These are phyloP conservation scores for Microbotryum intermedium DNA, from an alignment of 1,284 basidiomycete species.

Conservation along the genomic window DNA sequence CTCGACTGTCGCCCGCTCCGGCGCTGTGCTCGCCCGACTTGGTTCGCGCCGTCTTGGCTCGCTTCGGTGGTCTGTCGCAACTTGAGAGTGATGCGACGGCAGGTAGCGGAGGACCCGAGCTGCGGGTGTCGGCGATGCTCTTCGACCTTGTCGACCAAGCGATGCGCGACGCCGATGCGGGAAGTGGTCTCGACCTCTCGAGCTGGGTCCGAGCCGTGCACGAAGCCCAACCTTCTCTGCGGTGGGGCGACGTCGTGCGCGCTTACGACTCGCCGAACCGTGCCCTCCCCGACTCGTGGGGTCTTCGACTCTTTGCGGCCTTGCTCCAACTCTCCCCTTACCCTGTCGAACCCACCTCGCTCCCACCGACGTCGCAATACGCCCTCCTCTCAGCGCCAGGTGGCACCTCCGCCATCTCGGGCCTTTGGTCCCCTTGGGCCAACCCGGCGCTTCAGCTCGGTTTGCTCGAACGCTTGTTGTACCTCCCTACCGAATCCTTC, in stretches of 20 bases:
- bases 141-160: slow-evolving; percentile 24
- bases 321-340: slow-evolving; percentile 55
- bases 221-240: slow-evolving; percentile 22
- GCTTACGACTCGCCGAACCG: slow-evolving; percentile 69
- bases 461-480: slow-evolving; percentile 77
- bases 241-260: slow-evolving; percentile 67
- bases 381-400: slow-evolving; percentile 12
- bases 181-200: slow-evolving; percentile 7
- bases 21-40: slow-evolving; percentile 46
- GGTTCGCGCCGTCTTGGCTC: slow-evolving; percentile 55
- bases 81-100: neutral
- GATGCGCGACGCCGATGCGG: slow-evolving; percentile 14
- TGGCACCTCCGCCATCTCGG: slow-evolving; percentile 25
- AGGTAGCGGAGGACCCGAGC: slow-evolving; percentile 9
- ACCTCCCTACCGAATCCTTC: slow-evolving; percentile 74
- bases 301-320: slow-evolving; percentile 65
- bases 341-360: slow-evolving; percentile 4
- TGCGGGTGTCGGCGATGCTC: slow-evolving; percentile 21
- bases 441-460: slow-evolving; percentile 79
- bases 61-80: slow-evolving; percentile 52
- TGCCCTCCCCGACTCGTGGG: slow-evolving; percentile 69
- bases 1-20: slow-evolving; percentile 27
- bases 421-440: slow-evolving; percentile 53
- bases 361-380: too few relatives aligned
- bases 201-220: slow-evolving; percentile 19